phyloP scores from a whole-genome alignment of 179 eudicot genomes.

The Corrigiola litoralis region DNA sequence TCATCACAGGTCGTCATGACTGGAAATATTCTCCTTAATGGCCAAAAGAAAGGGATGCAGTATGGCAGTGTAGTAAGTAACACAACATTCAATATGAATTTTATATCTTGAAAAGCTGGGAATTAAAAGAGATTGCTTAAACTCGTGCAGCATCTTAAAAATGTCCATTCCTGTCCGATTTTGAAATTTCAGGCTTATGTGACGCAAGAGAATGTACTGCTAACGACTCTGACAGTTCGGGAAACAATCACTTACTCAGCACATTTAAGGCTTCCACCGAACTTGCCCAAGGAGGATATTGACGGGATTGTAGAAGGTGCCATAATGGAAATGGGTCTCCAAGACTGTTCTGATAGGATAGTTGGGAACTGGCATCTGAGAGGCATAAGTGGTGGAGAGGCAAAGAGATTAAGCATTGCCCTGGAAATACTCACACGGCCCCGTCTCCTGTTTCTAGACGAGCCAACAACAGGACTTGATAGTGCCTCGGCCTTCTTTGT shows the following conservation, averaged over 20 bases:
- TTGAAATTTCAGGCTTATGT: slow-evolving; percentile 65
- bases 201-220: slow-evolving; percentile 75
- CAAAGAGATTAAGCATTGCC: slow-evolving; percentile 73
- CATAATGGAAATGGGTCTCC: slow-evolving; percentile 77
- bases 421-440: slow-evolving; percentile 75
- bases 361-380: slow-evolving; percentile 85
- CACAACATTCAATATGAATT: not conserved
- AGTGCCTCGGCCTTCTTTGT: slow-evolving; percentile 90
- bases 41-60: slow-evolving; percentile 48
- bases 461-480: slow-evolving; percentile 94
- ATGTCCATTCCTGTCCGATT: not conserved
- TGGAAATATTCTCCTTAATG: slow-evolving; percentile 68
- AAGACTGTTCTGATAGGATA: slow-evolving; percentile 61
- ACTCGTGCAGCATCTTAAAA: not conserved
- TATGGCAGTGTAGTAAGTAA: slow-evolving; percentile 66
- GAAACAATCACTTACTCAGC: slow-evolving; percentile 87
- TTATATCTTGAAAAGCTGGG: not conserved
- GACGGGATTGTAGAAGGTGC: slow-evolving; percentile 52
- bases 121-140: not conserved
- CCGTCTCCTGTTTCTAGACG: slow-evolving; percentile 73
- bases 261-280: slow-evolving; percentile 60
- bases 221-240: slow-evolving; percentile 79
- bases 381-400: slow-evolving; percentile 91
- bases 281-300: slow-evolving; percentile 42
- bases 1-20: slow-evolving; percentile 66